Base-by-base conservation (phyloP, 129 eudicot species). In the Flaveria bidentis region DNA sequence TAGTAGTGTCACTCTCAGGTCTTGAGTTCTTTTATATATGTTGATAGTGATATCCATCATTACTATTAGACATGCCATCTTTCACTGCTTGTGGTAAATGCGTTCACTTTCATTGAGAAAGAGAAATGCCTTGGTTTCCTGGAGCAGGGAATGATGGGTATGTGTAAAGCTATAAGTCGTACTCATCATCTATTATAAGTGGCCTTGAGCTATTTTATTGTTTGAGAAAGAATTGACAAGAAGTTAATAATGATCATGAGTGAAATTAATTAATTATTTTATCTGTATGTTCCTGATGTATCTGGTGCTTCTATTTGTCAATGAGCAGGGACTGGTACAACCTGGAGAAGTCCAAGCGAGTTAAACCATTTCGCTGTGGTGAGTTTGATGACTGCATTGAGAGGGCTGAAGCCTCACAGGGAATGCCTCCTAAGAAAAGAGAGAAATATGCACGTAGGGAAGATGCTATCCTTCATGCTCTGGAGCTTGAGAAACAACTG, bases 281-380 rank as follows among this genome's bases (percentile, higher is more conserved):
- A 63, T 26, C 4, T 50, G 23, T 28, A 49, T 50, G 62, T 50
- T 50, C 9, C 26, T 71, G 47, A 71, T 71, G 62, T 49, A 25
- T 28, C 17, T 71, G 63, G 46, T 28, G 55, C 26, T 60, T 60
- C 2, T 14, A 2, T 52, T 51, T 67, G 56, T 28, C 44, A 50
- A 49, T 67, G 74, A 44, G 49, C 81, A 92, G 97, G 80, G 93
- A 85, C 62, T 92, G 97, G 96, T 89, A 87, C 89, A 92, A 89
- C 72, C 81, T 89, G 81, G 91, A 91, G 78, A 88, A 91, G 69
- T 87, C 92, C 25, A 89, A 85, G 85, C 88, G 92, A 23, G 86
- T 88, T 39, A 91, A 89, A 77, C 81, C 96, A 15, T 92, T 87
- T 44, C 84, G 96, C 68, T 85, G 92, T 64, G 92, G 90, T 60